Base-by-base conservation (phyloP, 1,284 basidiomycete genomes). In the Laetiporus sulphureus region DNA sequence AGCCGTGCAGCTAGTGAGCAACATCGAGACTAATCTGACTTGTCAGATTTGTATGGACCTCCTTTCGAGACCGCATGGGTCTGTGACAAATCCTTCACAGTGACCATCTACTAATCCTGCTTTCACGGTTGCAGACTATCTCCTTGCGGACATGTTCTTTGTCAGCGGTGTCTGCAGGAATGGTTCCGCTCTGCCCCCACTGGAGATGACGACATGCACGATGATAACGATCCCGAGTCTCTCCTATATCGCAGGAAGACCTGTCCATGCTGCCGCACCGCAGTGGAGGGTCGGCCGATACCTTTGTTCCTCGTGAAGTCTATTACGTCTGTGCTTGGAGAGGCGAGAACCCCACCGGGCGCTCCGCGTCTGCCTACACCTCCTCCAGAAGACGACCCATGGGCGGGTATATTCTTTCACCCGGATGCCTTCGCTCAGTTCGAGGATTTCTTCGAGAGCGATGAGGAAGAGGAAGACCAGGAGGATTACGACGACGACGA, bases 41-140 rank as follows among this genome's bases (percentile, higher is more conserved):
- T 87, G 83, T 55, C 82, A 84, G 53, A 83, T 87, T 24, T 87
- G 83, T 54, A 79, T 85, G 66, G 84, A 87, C 16, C 57, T 77
- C 12, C 60, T 85, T 6, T 53, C 67, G 33, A 73, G 73, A 49
- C 83, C 83, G 20, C 79, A 72, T 53, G 73, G 73, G 83, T 86
- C 58, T 48, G 80, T 36, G 6, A 29, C 6, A 18, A 18, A 13
- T 31, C 42, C 1, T 20, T 6, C 35, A 23, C 7, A 30, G 42
- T n/a, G n/a, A n/a, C n/a, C 3, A 37, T 27, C 21, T 16, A 20
- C 11, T 32, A 12, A 27, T 32, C 18, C 10, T 15, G 36, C 31
- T 19, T 31, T 38, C 10, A 44, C 22, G 23, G 23, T 23, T 24
- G 8, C 40, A 85, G 83, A 1, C 65, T 87, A 32, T 72, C 79